Base-by-base conservation (phyloP, 2,329 filamentous ascomycete genomes). In the Samsoniella hepiali region DNA sequence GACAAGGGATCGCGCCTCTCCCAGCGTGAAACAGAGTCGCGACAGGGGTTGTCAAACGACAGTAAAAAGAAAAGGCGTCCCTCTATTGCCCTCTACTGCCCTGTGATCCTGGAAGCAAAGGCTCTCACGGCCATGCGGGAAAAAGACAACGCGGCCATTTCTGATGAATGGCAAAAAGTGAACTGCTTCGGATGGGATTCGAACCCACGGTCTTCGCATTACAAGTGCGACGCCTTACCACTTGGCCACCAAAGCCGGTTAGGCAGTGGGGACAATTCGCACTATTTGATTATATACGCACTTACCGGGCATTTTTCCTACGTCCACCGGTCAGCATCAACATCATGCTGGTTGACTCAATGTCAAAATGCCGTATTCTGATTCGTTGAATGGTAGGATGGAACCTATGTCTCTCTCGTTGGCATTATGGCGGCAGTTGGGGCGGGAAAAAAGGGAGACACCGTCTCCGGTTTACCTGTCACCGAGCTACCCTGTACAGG, bases 161-260 rank as follows among this genome's bases (percentile, higher is more conserved):
- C 3, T 17, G 5, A 15, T 5, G 1, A 44, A 36, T 0, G 3
- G 29, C 49, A 56, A 51, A 50, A 57, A 63, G 40, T 13, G 3
- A 44, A 38, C 53, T 63, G 61, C 61, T 63, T 63, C 61, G 61
- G 61, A 63, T 57, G 61, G 61, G 61, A 63, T 58, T 63, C 61
- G 61, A 63, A 63, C 61, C 61, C 61, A 57, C 61, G 61, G 54
- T 63, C 61, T 63, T 63, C 61, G 61, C 61, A 63, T 63, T 63
- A 63, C 57, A 54, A 63, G 62, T 63, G 62, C 62, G 62, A 63
- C 62, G 62, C 62, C 62, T 63, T 63, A 63, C 62, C 62, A 63
- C 62, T 63, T 63, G 62, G 62, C 62, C 62, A 63, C 62, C 62
- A 63, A 63, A 63, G 62, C 62, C 49, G 42, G 53, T 36, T 53